A percentile compares a stretch with the other conserved stretches of the same genome.
Evolutionary conservation across 2,329 filamentous ascomycete species (phyloP).

Genomic region (Zasmidium citrigriseum): DNA sequence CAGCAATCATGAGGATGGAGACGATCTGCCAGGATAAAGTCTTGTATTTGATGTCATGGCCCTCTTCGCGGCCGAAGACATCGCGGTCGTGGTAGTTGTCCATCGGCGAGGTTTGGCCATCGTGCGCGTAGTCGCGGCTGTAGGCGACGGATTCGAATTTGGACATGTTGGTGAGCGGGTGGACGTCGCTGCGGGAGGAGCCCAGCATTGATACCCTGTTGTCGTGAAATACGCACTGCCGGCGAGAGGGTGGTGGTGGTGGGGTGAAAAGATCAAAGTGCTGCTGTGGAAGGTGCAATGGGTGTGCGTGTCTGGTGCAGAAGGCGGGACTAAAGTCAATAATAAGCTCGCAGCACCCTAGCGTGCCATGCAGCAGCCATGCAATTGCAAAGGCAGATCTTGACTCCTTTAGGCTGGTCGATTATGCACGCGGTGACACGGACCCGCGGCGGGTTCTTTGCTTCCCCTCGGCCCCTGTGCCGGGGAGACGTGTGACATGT

Average conservation of each 20-base stretch:
- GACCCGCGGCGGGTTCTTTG: no score
- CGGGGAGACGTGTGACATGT: no score
- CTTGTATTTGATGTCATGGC: constrained; percentile 54
- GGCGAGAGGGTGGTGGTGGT: neutral
- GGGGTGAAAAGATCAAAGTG: neutral
- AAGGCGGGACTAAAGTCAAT: neutral
- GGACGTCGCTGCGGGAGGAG: constrained; percentile 1
- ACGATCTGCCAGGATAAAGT: constrained; percentile 56
- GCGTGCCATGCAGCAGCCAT: neutral
- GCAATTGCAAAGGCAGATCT: neutral
- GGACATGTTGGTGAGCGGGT: constrained; percentile 5
- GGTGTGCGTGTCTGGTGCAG: no score
- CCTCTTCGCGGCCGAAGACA: constrained; percentile 44
- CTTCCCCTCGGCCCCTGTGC: neutral
- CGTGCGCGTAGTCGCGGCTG: neutral
- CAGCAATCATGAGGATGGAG: constrained; percentile 57
- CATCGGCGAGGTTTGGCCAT: neutral
- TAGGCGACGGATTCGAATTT: constrained; percentile 6
- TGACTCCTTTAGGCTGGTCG: neutral
- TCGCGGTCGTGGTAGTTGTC: constrained; percentile 28
- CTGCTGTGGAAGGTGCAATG: neutral
- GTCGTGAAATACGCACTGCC: no score
- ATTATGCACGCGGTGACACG: neutral
- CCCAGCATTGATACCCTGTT: neutral
- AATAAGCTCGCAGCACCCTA: neutral